Evolutionary conservation across 2,329 filamentous ascomycete genomes (phyloP), one percentile per base, ranked within the genome.

Genomic region (Beauveria medogensis): DNA sequence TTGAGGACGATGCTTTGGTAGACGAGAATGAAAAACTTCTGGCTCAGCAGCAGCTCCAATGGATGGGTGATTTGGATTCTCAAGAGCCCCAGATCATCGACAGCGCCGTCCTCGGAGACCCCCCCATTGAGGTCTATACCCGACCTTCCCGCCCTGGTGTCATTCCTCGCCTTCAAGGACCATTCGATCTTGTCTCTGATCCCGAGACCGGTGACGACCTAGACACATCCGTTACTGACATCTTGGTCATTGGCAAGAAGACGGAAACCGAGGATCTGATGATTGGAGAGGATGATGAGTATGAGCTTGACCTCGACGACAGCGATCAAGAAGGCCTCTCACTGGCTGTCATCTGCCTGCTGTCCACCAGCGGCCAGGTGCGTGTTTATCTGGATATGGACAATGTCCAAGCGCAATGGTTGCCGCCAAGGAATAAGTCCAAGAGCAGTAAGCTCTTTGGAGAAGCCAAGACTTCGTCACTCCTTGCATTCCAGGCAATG

Each of bases 61-160:
- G 85, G 85, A 87, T 88, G 82, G 80, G 83, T 2, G 84, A 87
- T 60, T 71, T 88, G 55, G 85, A 88, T 67, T 78, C 77, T 5
- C 85, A 88, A 69, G 84, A 87, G 60, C 83, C 85, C 0, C 76
- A 77, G 20, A 66, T 82, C n/a, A 67, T 84, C 3, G 82, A 86
- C 16, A 75, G 75, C 0, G 69, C 76, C 3, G 18, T 47, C 1
- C 67, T 71, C 12, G 79, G 78, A 26, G 82, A 86, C 43, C 75
- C 77, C 5, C 70, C 77, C 0, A 71, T 77, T 1, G 82, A 86
- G 65, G 77, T 88, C 18, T 88, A 82, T 61, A 76, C 73, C 14
- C 78, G 85, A 47, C 85, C 85, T 8, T 73, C 75, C 9, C 79
- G 80, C 44, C 85, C 85, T 1, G 83, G 85, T 10, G 74, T 77